phyloP scores from a whole-genome alignment of 139 green algal species.

The Micractinium sp. region DNA sequence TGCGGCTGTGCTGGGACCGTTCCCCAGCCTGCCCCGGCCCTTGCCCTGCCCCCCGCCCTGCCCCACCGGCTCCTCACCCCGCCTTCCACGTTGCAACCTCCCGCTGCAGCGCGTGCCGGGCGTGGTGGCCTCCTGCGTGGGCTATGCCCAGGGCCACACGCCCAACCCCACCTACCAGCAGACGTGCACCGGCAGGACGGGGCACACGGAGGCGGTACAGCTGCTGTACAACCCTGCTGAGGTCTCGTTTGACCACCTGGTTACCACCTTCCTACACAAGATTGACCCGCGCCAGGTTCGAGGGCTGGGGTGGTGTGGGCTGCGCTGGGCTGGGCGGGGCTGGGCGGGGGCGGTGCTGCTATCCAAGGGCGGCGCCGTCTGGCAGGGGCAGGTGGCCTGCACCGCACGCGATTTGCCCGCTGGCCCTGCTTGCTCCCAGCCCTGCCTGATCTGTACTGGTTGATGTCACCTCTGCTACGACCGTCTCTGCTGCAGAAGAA shows the following conservation, averaged over 20 bases:
- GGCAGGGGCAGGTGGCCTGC: too few species aligned
- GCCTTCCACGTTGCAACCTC: neutral
- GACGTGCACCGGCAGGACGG: slow-evolving; percentile 22
- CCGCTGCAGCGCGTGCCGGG: slow-evolving; percentile 52
- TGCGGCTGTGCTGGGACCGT: neutral
- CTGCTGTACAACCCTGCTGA: slow-evolving; percentile 15
- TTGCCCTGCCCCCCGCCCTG: neutral
- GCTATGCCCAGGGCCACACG: slow-evolving; percentile 12
- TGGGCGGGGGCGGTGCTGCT: too few species aligned
- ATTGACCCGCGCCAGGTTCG: slow-evolving; percentile 18
- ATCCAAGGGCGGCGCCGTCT: too few species aligned
- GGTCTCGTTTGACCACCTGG: slow-evolving; percentile 23
- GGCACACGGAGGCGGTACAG: slow-evolving; percentile 35
- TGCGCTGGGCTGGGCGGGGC: too few species aligned
- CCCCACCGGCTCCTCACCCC: neutral
- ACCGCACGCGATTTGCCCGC: neutral
- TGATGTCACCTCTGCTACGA: neutral
- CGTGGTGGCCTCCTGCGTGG: slow-evolving; percentile 41
- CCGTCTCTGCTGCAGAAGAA: neutral
- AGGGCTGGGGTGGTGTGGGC: too few species aligned
- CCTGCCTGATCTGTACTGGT: neutral
- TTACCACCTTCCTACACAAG: slow-evolving; percentile 9
- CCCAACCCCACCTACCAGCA: slow-evolving; percentile 25
- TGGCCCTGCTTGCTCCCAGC: neutral
- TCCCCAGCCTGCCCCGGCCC: neutral